Evolutionary conservation across 2,329 filamentous ascomycete species (phyloP).

Genomic region (Ciborinia camelliae): DNA sequence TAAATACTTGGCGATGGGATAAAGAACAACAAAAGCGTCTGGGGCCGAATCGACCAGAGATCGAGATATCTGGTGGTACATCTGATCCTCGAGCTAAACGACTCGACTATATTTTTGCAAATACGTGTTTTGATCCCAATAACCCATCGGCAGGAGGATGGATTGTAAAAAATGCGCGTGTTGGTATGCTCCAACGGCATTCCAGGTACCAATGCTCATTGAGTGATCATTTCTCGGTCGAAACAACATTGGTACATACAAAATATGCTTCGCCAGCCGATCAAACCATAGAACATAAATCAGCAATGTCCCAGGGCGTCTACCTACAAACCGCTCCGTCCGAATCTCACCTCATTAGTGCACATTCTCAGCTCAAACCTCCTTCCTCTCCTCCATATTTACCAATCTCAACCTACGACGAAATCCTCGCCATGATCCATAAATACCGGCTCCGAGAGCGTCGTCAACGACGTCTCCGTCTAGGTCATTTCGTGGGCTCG

Average conservation of each 20-base stretch:
- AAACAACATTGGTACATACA: slow-evolving; percentile 60
- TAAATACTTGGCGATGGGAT: slow-evolving; percentile 93
- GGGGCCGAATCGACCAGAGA: slow-evolving; percentile 57
- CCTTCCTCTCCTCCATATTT: slow-evolving; percentile 35
- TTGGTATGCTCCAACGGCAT: slow-evolving; percentile 80
- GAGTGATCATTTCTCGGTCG: slow-evolving; percentile 92
- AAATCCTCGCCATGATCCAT: slow-evolving; percentile 68
- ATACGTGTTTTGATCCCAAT: slow-evolving; percentile 45
- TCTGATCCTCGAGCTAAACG: slow-evolving; percentile 76
- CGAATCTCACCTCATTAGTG: slow-evolving; percentile 8
- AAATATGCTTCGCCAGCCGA: slow-evolving; percentile 22
- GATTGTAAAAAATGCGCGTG: slow-evolving; percentile 66
- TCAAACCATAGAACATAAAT: slow-evolving; percentile 25
- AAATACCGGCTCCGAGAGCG: slow-evolving; percentile 69
- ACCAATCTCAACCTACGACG: slow-evolving; percentile 57
- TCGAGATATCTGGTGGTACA: slow-evolving; percentile 60
- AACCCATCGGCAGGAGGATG: slow-evolving; percentile 47
- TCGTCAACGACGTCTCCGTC: slow-evolving; percentile 66
- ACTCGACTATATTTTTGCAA: slow-evolving; percentile 91
- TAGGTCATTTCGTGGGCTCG: slow-evolving; percentile 69
- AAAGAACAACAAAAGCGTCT: slow-evolving; percentile 66
- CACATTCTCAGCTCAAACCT: slow-evolving; percentile 27
- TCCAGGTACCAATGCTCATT: slow-evolving; percentile 78
- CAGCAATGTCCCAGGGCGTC: slow-evolving; percentile 30
- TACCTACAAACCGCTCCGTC: slow-evolving; percentile 30